Evolutionary conservation across 345 rosid genomes (phyloP), one percentile per base, ranked within the genome.

Genomic region (Bruguiera parviflora): DNA sequence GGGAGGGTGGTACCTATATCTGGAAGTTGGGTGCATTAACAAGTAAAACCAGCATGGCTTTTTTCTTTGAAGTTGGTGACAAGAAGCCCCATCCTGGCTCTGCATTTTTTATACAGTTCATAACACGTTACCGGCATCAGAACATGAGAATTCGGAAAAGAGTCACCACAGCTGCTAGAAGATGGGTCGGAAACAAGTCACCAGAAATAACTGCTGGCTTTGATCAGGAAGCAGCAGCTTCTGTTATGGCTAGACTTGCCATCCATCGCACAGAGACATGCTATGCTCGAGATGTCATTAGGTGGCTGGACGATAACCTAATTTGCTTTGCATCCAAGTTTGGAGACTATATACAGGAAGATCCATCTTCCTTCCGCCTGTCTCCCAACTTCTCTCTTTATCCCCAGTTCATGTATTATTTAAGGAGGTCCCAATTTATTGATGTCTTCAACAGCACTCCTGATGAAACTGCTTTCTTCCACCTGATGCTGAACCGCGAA

Each of bases 161-260:
- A 64, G 96, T 94, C 53, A 88, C 95, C 51, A 95, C 99, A 0
- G 96, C 90, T 67, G 98, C 97, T 6, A 87, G 99, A 76, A 88
- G 99, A 79, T 95, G 96, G 96, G 92, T 84, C 47, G 80, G 80
- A n/a, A 92, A 86, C 68, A 84, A 84, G 68, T 83, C 96, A 1
- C 89, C 92, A 2, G 99, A 95, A 66, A 83, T 89, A 46, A 73
- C 82, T 68, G 78, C 94, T 15, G 94, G 99, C 33, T 95, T 95
- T 25, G 98, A 92, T 82, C 99, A 95, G 83, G 98, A 95, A 88
- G 86, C 96, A 61, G 98, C 99, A 19, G 92, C 98, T 72, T 85
- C 94, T 0, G 91, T 95, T 43, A 90, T 92, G 96, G 96, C 96
- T 20, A 84, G 99, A 68, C 93, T 95, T 32, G 99, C 98, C 9